Evolutionary conservation across 2,329 filamentous ascomycete genomes (phyloP), one percentile per base, ranked within the genome.

Genomic region (Calonectria naviculata): DNA sequence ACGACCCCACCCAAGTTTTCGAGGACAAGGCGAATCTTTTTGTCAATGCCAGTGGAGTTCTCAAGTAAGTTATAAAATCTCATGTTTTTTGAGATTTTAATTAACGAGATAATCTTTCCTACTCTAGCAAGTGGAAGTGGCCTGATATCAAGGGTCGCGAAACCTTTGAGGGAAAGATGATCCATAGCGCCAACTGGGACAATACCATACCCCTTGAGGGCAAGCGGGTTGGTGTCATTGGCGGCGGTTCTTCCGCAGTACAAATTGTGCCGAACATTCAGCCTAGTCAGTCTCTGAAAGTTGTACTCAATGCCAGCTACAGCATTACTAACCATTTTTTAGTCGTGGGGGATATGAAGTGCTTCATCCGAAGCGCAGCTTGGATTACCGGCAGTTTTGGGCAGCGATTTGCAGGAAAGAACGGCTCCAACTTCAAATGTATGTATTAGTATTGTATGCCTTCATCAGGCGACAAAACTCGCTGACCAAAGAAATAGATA

Each of bases 401-500:
- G 2, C 73, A 71, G 26, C 31, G 54, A 2, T 86, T 84, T 81
- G 85, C 87, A 6, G 84, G 82, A 10, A 83, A 82, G 68, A 82
- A 85, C 36, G 85, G 86, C 3, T 79, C 82, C 26, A 88, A 88
- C 74, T 88, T 87, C 72, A 79, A 79, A 63, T 88, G 80, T 85
- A 71, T 69, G 79, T 74, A 69, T 15, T 1, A 0, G 2, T 9
- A 10, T 3, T 5, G 4, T 15, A 24, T 7, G 17, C 4, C 1
- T 9, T 7, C 4, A 26, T 1, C n/a, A 1, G 5, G n/a, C 21
- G 17, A 26, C 19, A 10, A 21, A 15, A 8, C n/a, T 46, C 2
- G 12, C 61, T 63, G 1, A 64, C 13, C 34, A 28, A 5, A 19
- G 10, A 72, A 80, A 2, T 72, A 85, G 28, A 86, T 89, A 75